Conservation (phyloP, 75 land plant species). For the Cupressus sempervirens region DNA sequence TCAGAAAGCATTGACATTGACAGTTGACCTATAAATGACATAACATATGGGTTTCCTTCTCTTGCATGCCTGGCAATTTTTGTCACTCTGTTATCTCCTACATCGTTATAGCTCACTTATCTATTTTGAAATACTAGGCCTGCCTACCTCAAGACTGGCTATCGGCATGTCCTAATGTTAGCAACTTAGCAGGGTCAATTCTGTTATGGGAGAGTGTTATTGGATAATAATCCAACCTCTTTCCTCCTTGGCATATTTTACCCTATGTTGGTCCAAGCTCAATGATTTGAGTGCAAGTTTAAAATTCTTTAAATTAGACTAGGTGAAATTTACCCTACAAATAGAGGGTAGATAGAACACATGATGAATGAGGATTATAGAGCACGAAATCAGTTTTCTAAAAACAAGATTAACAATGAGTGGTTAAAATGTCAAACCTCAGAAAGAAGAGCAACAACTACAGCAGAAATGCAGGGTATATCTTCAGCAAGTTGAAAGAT, state of each 20-base stretch:
- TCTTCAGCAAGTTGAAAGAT: conserved; percentile 96
- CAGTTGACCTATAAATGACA: neutral
- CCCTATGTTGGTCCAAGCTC: neutral
- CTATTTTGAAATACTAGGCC: neutral
- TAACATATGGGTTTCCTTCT: too few species aligned
- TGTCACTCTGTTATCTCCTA: neutral
- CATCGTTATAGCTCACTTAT: neutral
- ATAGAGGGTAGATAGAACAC: neutral
- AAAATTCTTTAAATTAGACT: neutral
- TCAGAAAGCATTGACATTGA: neutral
- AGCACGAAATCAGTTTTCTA: neutral
- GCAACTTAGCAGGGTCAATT: neutral
- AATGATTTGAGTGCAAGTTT: neutral
- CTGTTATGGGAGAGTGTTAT: neutral
- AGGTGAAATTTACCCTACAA: neutral
- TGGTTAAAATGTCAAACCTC: conserved; percentile 46
- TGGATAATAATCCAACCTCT: neutral
- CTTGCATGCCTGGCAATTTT: neutral
- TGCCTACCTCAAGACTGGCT: neutral
- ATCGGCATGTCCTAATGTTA: neutral
- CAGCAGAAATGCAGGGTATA: conserved; percentile 98
- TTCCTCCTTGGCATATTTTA: neutral
- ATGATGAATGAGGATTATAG: neutral
- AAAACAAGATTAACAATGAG: neutral
- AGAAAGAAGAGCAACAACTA: conserved; percentile 87